Conservation (phyloP, 23 red algal genomes). For the Gracilaria vermiculophylla region DNA sequence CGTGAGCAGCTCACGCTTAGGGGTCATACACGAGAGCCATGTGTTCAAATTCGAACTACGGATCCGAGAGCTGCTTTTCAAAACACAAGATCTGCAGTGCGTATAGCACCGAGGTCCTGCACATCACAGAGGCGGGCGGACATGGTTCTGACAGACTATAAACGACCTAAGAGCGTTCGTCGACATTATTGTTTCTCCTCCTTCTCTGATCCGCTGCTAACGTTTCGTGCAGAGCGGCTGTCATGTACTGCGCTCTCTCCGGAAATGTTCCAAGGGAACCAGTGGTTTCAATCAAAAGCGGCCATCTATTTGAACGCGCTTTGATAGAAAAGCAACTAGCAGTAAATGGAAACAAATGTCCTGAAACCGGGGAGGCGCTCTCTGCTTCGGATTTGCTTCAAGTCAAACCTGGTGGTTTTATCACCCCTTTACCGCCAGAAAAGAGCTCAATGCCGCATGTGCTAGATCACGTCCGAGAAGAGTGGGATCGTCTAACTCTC, state of each 20-base stretch:
- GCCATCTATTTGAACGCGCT: conserved; percentile 79
- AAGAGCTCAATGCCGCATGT: conserved; percentile 51
- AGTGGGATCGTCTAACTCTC: conserved; percentile 77
- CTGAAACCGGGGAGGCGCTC: conserved; percentile 58
- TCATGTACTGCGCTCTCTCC: conserved; percentile 67
- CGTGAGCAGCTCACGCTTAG: conserved; percentile 15
- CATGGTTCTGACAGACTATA: too few relatives aligned
- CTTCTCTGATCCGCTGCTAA: background rate
- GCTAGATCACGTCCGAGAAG: conserved; percentile 38
- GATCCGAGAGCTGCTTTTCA: background rate
- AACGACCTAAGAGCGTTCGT: too few relatives aligned
- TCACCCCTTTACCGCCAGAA: conserved; percentile 2
- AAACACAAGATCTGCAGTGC: too few relatives aligned
- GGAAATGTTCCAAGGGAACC: conserved; percentile 68
- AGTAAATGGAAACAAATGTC: conserved; percentile 54
- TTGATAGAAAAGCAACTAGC: conserved; percentile 75
- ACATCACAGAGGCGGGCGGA: too few relatives aligned
- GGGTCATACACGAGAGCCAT: background rate
- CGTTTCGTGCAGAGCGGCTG: background rate
- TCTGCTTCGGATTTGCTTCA: conserved; percentile 51
- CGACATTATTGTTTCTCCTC: background rate
- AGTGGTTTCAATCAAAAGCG: conserved; percentile 70
- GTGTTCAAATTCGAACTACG: background rate
- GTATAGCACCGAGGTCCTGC: too few relatives aligned
- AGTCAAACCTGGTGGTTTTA: conserved; percentile 16